Percentiles rank a stretch among this genome's conserved stretches.
Evolutionary conservation across 192 early-diverging fungal genomes (phyloP).

Genomic region (Entophlyctis helioformis): DNA sequence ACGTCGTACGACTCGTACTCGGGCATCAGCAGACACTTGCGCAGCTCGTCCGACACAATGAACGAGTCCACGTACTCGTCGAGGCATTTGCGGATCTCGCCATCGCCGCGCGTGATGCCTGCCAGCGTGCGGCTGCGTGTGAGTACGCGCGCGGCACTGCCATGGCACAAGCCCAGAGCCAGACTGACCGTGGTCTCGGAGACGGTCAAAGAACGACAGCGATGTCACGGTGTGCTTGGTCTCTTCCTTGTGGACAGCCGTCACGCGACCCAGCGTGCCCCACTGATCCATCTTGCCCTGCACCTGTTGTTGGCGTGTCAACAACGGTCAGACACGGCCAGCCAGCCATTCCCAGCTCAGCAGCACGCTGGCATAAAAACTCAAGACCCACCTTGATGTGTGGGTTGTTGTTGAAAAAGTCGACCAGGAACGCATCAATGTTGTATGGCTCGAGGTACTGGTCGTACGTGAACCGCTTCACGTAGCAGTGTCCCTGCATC

Average conservation of each 20-base stretch:
- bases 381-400: conserved; percentile 14
- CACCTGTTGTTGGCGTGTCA: conserved; percentile 9
- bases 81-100: conserved; percentile 35
- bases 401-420: conserved; percentile 31
- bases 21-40: conserved; percentile 26
- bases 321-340: too few relatives aligned
- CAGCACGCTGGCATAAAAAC: too few relatives aligned
- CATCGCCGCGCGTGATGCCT: conserved; percentile 24
- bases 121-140: not conserved
- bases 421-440: conserved; percentile 23
- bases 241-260: conserved; percentile 15
- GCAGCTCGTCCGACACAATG: conserved; percentile 34
- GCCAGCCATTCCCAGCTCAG: too few relatives aligned
- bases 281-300: conserved; percentile 23
- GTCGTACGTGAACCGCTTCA: conserved; percentile 30
- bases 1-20: conserved; percentile 19
- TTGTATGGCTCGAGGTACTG: conserved; percentile 17
- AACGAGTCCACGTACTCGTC: conserved; percentile 33
- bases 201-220: conserved; percentile 31
- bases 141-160: too few relatives aligned
- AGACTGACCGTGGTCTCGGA: conserved; percentile 7
- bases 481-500: conserved; percentile 25
- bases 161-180: conserved; percentile 1
- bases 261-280: conserved; percentile 27
- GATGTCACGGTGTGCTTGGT: conserved; percentile 22